phyloP scores from a whole-genome alignment of 2,329 filamentous ascomycete genomes.

The Tolypocladium tropicale region DNA sequence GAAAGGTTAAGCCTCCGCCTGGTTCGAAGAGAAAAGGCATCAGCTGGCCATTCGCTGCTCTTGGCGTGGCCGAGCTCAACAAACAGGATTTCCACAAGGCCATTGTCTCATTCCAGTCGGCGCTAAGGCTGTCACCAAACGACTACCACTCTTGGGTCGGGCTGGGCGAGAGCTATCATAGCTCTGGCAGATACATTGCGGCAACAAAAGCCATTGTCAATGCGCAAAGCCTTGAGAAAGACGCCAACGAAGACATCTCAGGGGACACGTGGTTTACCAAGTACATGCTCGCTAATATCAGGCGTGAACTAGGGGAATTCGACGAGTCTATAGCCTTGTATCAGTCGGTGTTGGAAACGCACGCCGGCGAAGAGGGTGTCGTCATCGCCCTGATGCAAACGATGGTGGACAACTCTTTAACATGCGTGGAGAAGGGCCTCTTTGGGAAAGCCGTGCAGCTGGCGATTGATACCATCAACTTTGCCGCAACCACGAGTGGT shows the following conservation, averaged over 20 bases:
- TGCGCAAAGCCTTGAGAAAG: conserved; percentile 64
- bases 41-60: conserved; percentile 90
- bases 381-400: conserved; percentile 82
- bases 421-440: conserved; percentile 68
- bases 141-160: conserved; percentile 97
- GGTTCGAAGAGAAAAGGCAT: conserved; percentile 88
- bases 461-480: conserved; percentile 57
- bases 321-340: conserved; percentile 75
- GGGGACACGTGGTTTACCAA: conserved; percentile 88
- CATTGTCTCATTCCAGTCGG: conserved; percentile 84
- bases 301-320: conserved; percentile 82
- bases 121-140: conserved; percentile 68
- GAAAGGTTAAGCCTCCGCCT: conserved; percentile 78
- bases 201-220: conserved; percentile 84
- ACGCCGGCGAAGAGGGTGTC: conserved; percentile 73
- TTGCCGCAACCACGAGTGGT: conserved; percentile 52
- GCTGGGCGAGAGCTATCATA: conserved; percentile 94
- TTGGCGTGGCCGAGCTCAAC: conserved; percentile 91
- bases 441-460: conserved; percentile 74
- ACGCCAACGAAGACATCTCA: conserved; percentile 34
- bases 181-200: conserved; percentile 86
- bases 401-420: conserved; percentile 69
- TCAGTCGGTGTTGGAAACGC: conserved; percentile 56
- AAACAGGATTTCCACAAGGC: conserved; percentile 84
- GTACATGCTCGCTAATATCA: conserved; percentile 94